Evolutionary conservation across 305 asterid genomes (phyloP).

Genomic region (Fraxinus velutina): DNA sequence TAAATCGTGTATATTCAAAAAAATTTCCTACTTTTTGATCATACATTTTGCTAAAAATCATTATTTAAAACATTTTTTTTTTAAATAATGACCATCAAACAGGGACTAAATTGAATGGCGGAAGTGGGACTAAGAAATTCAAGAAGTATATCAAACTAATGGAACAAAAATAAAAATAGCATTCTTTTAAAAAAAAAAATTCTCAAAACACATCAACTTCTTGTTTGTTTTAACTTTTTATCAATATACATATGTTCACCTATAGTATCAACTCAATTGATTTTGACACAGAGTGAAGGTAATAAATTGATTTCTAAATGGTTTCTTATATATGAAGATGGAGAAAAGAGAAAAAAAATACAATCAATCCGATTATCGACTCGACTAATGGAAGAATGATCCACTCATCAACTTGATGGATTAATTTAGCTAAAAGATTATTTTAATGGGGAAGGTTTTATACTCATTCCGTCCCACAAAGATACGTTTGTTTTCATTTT

Average conservation of each 20-base stretch:
- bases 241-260: not conserved
- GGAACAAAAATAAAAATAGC: not conserved
- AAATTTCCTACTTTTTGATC: too few species aligned
- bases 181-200: not conserved
- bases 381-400: not conserved
- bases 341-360: too few species aligned
- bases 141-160: not conserved
- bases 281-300: too few species aligned
- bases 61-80: too few species aligned
- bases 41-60: too few species aligned
- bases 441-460: too few species aligned
- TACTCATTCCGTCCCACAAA: too few species aligned
- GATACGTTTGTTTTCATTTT: too few species aligned
- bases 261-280: too few species aligned
- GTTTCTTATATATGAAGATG: not conserved
- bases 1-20: not conserved
- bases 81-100: too few species aligned
- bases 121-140: not conserved
- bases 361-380: not conserved
- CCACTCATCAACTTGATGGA: not conserved
- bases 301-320: not conserved
- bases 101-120: not conserved
- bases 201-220: not conserved
- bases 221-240: not conserved
- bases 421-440: not conserved